phyloP scores from a whole-genome alignment of 345 rosid species.

The Arabis hirsuta region DNA sequence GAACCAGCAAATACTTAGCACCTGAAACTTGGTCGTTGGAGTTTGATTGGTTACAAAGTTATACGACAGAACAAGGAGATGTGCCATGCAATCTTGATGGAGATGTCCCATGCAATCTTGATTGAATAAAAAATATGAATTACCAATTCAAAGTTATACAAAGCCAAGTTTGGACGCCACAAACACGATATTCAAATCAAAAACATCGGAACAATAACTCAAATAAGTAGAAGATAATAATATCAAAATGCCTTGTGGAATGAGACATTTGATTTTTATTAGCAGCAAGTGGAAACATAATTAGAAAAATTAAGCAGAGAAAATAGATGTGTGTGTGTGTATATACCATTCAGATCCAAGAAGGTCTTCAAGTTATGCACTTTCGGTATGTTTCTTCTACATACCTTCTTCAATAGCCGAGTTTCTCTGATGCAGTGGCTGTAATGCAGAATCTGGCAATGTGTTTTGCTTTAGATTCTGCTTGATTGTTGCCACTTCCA shows the following conservation, averaged over 20 bases:
- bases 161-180: constrained; percentile 34
- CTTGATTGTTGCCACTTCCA: constrained; percentile 88
- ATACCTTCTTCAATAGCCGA: constrained; percentile 42
- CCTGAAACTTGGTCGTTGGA: too few species aligned
- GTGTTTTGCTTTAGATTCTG: constrained; percentile 81
- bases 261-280: constrained; percentile 30
- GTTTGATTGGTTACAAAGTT: neutral
- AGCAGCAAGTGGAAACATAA: constrained; percentile 23
- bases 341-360: constrained; percentile 37
- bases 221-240: neutral
- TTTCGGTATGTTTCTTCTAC: constrained; percentile 32
- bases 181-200: constrained; percentile 12
- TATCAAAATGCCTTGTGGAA: constrained; percentile 33
- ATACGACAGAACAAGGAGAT: too few species aligned
- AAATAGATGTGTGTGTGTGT: neutral
- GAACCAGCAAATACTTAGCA: too few species aligned
- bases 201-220: constrained; percentile 1
- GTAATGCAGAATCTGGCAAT: constrained; percentile 82
- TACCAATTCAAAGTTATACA: neutral
- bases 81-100: too few species aligned
- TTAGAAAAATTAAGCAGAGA: constrained; percentile 3
- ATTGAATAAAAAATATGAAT: neutral
- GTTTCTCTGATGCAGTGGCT: constrained; percentile 56
- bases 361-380: constrained; percentile 37
- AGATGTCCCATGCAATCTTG: too few species aligned